Evolutionary conservation across 352 stramenopile species (phyloP).

Genomic region (Pythium brachiatum): DNA sequence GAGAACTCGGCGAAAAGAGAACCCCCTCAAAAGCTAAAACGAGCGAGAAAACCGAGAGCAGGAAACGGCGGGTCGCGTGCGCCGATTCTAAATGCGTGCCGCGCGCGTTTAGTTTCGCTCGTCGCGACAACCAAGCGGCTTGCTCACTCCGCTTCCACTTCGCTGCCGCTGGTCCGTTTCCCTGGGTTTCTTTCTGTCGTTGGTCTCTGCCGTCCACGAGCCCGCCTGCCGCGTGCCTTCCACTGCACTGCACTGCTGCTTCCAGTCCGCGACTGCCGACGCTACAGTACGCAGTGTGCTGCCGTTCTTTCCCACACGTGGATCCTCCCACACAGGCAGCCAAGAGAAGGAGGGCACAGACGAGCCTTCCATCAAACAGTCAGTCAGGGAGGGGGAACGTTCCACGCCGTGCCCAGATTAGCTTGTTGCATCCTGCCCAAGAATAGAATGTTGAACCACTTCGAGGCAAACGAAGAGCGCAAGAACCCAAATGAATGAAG

Average conservation of each 20-base stretch:
- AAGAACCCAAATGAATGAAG: background rate
- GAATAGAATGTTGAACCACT: constrained; percentile 4
- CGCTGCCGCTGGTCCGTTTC: no score
- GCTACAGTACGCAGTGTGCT: background rate
- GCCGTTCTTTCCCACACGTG: background rate
- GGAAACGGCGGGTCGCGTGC: background rate
- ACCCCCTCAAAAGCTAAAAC: background rate
- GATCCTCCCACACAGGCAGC: background rate
- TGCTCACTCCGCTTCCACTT: no score
- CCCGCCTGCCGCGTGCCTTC: no score
- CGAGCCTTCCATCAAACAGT: constrained; percentile 2
- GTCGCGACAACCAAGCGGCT: no score
- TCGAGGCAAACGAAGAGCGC: background rate
- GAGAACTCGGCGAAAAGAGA: background rate
- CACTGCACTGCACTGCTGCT: no score
- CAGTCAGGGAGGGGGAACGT: constrained; percentile 1
- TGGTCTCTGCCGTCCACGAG: no score
- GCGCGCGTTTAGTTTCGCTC: no score
- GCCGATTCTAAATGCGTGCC: no score
- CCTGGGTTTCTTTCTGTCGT: no score
- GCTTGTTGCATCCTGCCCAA: background rate
- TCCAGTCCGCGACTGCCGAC: no score
- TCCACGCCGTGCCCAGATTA: background rate
- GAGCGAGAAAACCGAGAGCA: background rate
- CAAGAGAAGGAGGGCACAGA: background rate